phyloP scores from a whole-genome alignment of 768 basidiomycete species.

The Dioszegia hungarica region DNA sequence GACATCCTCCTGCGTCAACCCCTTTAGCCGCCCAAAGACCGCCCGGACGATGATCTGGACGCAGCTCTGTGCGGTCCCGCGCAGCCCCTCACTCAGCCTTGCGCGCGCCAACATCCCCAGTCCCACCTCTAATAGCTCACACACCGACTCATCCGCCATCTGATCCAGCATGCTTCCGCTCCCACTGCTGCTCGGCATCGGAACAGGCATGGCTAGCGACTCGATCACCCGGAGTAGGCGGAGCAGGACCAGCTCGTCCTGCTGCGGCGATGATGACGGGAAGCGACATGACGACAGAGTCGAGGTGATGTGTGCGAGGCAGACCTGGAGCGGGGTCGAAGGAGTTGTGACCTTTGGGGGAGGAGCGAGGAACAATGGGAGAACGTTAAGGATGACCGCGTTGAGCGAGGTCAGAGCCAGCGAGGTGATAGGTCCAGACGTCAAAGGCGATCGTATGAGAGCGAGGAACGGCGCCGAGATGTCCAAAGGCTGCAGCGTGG shows the following conservation, averaged over 20 bases:
- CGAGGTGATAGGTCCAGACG: slow-evolving; percentile 96
- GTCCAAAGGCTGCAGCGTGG: slow-evolving; percentile 38
- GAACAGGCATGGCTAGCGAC: slow-evolving; percentile 60
- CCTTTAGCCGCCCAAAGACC: slow-evolving; percentile 65
- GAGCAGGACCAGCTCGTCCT: slow-evolving; percentile 90
- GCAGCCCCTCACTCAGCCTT: slow-evolving; percentile 56
- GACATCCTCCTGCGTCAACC: slow-evolving; percentile 28
- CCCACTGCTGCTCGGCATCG: slow-evolving; percentile 11
- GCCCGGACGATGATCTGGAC: slow-evolving; percentile 82
- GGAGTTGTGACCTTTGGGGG: slow-evolving; percentile 47
- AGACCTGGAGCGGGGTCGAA: slow-evolving; percentile 56
- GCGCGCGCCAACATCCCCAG: slow-evolving; percentile 95
- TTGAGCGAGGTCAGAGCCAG: slow-evolving; percentile 81
- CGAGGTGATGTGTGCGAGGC: slow-evolving; percentile 76
- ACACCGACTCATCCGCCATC: slow-evolving; percentile 88
- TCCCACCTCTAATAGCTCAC: slow-evolving; percentile 97
- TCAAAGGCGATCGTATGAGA: slow-evolving; percentile 85
- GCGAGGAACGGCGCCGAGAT: slow-evolving; percentile 85
- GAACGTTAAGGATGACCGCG: slow-evolving; percentile 62
- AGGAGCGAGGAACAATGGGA: slow-evolving; percentile 36
- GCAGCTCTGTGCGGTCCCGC: slow-evolving; percentile 57
- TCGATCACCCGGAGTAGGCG: slow-evolving; percentile 87
- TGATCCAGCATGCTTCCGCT: slow-evolving; percentile 56
- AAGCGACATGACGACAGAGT: slow-evolving; percentile 95
- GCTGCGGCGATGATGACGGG: slow-evolving; percentile 93